Evolutionary conservation across 2,329 filamentous ascomycete genomes (phyloP).

Genomic region (Chalaropsis thielavioides): DNA sequence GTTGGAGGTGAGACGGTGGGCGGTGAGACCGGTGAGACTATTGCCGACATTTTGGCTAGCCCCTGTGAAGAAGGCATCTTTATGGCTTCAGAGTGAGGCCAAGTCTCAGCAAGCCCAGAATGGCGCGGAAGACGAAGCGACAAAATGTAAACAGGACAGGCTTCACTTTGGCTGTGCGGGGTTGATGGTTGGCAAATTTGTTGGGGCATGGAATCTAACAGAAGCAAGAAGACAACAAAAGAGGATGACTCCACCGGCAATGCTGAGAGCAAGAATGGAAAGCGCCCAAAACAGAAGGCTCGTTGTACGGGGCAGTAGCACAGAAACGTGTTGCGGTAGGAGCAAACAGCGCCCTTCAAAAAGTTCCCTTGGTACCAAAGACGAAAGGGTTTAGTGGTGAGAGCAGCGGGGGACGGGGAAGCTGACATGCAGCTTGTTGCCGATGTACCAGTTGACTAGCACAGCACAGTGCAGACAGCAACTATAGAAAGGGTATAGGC

Average conservation of each 20-base stretch:
- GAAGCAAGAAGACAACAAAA: neutral
- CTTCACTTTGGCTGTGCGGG: neutral
- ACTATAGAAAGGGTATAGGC: neutral
- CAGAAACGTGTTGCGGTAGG: neutral
- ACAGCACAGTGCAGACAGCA: neutral
- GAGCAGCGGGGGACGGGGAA: neutral
- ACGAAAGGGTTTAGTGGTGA: neutral
- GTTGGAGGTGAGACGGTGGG: conserved; percentile 3
- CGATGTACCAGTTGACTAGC: neutral
- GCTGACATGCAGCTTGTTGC: neutral
- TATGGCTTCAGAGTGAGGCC: neutral
- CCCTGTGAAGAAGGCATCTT: neutral
- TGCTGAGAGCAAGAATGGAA: neutral
- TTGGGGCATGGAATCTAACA: neutral
- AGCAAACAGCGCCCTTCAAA: neutral
- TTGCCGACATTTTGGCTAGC: neutral
- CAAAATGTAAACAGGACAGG: neutral
- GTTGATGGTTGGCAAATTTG: neutral
- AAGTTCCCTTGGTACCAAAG: neutral
- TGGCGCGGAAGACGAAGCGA: neutral
- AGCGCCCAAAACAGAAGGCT: neutral
- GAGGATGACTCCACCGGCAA: neutral
- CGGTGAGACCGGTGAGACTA: neutral
- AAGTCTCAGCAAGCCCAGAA: neutral
- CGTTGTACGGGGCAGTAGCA: neutral